These are phyloP conservation scores for Phytophthora boehmeriae DNA, from an alignment of 352 stramenopile genomes.

Conservation along the genomic window DNA sequence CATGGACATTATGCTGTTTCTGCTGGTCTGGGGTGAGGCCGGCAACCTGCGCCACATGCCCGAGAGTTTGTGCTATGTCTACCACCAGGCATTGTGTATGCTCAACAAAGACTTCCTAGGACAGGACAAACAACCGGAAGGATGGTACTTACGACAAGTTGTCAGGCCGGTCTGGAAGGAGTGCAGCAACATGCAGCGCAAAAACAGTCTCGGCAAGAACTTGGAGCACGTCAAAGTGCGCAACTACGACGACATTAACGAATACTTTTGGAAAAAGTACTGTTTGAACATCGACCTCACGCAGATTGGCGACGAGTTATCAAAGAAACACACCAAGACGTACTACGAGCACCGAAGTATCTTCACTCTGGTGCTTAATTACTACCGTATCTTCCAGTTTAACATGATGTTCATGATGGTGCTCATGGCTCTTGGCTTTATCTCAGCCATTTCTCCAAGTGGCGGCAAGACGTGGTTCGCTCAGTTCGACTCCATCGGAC, in stretches of 20 bases:
- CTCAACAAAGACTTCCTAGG: conserved; percentile 67
- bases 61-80: conserved; percentile 96
- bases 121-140: conserved; percentile 45
- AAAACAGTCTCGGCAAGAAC: conserved; percentile 66
- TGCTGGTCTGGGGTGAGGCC: conserved; percentile 97
- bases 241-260: conserved; percentile 86
- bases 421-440: conserved; percentile 64
- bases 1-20: conserved; percentile 95
- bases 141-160: conserved; percentile 65
- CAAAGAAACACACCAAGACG: conserved; percentile 74
- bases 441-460: conserved; percentile 61
- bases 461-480: conserved; percentile 62
- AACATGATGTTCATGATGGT: conserved; percentile 81
- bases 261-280: conserved; percentile 82
- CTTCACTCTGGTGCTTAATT: conserved; percentile 78
- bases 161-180: conserved; percentile 69
- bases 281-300: conserved; percentile 63
- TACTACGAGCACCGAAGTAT: conserved; percentile 82
- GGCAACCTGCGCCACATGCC: conserved; percentile 96
- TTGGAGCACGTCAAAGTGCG: conserved; percentile 71
- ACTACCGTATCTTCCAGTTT: conserved; percentile 85
- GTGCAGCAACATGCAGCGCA: conserved; percentile 66
- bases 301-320: conserved; percentile 52
- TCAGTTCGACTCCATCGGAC: conserved; percentile 61
- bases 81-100: conserved; percentile 80